phyloP scores from a whole-genome alignment of 1,139 yeast species.

The Scheffersomyces insectosa region DNA sequence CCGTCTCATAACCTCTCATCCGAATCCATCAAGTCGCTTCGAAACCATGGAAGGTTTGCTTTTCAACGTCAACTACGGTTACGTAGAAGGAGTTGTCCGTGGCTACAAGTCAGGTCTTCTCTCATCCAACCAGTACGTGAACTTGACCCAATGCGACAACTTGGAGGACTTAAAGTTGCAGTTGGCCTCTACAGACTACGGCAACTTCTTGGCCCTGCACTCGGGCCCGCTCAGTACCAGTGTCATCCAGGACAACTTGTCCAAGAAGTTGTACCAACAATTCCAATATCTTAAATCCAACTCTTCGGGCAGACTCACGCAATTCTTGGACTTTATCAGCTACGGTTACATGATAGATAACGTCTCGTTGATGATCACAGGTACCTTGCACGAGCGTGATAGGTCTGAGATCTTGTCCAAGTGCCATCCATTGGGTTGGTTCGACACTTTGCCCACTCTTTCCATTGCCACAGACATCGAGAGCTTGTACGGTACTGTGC shows the following conservation, averaged over 20 bases:
- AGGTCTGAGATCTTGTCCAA: constrained; percentile 81
- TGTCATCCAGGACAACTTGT: constrained; percentile 75
- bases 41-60: constrained; percentile 75
- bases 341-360: constrained; percentile 99
- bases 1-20: too few species aligned
- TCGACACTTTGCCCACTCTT: constrained; percentile 93
- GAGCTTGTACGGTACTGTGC: constrained; percentile 87
- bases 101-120: constrained; percentile 89
- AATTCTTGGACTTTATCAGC: constrained; percentile 86
- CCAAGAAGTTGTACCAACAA: constrained; percentile 74
- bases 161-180: constrained; percentile 93
- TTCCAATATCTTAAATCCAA: constrained; percentile 84
- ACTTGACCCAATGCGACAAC: constrained; percentile 93
- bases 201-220: constrained; percentile 81
- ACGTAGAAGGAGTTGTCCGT: constrained; percentile 89
- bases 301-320: constrained; percentile 75
- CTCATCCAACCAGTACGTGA: constrained; percentile 76
- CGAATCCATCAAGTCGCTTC: background rate
- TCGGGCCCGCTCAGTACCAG: constrained; percentile 83
- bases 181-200: constrained; percentile 93
- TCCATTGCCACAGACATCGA: constrained; percentile 94
- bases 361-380: constrained; percentile 93
- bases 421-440: constrained; percentile 98
- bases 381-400: constrained; percentile 94
- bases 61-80: constrained; percentile 88